A percentile compares a stretch with the other conserved stretches of the same genome.
phyloP scores from a whole-genome alignment of 345 rosid species.

The Lepidium aucheri region DNA sequence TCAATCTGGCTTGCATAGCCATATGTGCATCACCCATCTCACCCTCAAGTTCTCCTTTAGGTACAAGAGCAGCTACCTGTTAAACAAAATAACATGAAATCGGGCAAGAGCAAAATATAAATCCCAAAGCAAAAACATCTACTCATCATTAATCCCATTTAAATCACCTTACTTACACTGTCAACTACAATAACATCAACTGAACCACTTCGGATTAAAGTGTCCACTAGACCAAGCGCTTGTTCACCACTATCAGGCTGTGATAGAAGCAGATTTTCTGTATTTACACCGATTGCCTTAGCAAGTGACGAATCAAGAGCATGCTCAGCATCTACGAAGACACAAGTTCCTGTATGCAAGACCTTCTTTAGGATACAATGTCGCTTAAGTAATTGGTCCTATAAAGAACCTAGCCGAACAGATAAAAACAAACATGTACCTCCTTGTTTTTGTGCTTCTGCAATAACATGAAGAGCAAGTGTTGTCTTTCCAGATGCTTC shows the following conservation, averaged over 20 bases:
- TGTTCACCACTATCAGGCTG: conserved; percentile 99
- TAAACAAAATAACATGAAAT: not conserved
- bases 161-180: conserved; percentile 62
- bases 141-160: not conserved
- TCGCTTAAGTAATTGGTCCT: not conserved
- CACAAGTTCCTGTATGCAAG: conserved; percentile 60
- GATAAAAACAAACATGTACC: conserved; percentile 34
- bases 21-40: conserved; percentile 99
- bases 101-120: not conserved
- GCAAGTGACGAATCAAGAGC: conserved; percentile 93
- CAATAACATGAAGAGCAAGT: conserved; percentile 90
- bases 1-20: conserved; percentile 99
- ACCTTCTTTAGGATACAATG: not conserved
- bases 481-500: conserved; percentile 99
- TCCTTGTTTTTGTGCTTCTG: conserved; percentile 97
- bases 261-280: conserved; percentile 84
- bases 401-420: not conserved
- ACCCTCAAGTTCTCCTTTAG: conserved; percentile 95
- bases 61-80: conserved; percentile 99
- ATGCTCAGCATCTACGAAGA: conserved; percentile 97
- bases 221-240: conserved; percentile 94
- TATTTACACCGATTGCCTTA: conserved; percentile 79
- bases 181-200: conserved; percentile 96
- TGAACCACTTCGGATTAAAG: conserved; percentile 84
- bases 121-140: not conserved